Base-by-base conservation (phyloP, 352 stramenopile species). In the Thalassiosira ordinaria region DNA sequence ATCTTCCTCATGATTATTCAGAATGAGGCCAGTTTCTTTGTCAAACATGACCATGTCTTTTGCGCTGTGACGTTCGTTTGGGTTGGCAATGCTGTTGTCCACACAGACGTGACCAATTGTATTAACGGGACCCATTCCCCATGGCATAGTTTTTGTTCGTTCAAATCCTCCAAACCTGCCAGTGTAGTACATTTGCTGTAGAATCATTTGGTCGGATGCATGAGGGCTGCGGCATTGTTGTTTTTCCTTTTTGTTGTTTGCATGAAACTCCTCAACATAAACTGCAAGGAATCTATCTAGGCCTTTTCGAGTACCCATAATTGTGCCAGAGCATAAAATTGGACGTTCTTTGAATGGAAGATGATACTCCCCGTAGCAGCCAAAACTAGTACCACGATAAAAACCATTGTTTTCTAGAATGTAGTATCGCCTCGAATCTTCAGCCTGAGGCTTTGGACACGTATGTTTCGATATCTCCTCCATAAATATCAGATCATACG, bases 281-380 rank as follows among this genome's bases (percentile, higher is more conserved):
- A 84, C 69, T 11, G 68, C 67, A 0, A 87, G 59, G 61, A 84
- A 87, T 22, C 80, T 52, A 66, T 84, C 66, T 22, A 89, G 89
- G 1, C 78, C 85, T 41, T 69, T 18, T 29, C 72, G 29, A 16
- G 72, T 89, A 0, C 85, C 85, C 29, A 91, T 79, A 11, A 85
- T 85, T 8, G 82, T 91, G 18, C 85, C 85, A 1, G 71, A 85
- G 56, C 85, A 91, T 14, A 91, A 24, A 68, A 91, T 89, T 16
- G 78, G 69, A 16, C 84, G 59, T 51, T 74, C 65, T 33, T 84
- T 24, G n/a, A 46, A 2, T 33, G 65, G 51, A 2, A 79, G 60
- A 24, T 65, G 55, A 8, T 60, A 60, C 31, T 69, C 62, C 24
- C 78, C 78, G 35, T 85, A 85, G 51, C 78, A 85, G 26, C 71